Conservation (phyloP, 768 basidiomycete species). For the Boletus vermiculosoides region DNA sequence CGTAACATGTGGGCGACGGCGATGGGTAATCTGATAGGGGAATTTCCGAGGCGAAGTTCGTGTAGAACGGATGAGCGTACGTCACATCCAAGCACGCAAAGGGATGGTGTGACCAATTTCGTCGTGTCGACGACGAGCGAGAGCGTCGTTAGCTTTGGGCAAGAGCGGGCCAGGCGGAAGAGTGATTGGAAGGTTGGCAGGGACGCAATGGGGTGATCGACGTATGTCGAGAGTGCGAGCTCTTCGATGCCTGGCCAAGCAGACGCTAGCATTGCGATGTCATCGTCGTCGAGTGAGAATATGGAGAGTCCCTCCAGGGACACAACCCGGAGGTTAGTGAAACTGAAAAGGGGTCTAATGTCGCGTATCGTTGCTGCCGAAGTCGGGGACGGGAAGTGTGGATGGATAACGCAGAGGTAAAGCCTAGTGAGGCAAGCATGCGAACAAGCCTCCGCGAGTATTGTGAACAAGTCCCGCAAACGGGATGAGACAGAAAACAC, state of each 20-base stretch:
- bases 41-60: constrained; percentile 23
- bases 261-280: constrained; percentile 13
- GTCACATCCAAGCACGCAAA: background rate
- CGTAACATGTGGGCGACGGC: constrained; percentile 11
- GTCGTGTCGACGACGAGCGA: constrained; percentile 27
- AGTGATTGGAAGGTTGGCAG: constrained; percentile 24
- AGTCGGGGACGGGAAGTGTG: constrained; percentile 3
- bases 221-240: constrained; percentile 20
- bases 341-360: constrained; percentile 13
- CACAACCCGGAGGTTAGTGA: constrained; percentile 12
- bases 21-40: constrained; percentile 11
- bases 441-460: constrained; percentile 14
- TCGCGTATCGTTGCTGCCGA: constrained; percentile 7
- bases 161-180: constrained; percentile 8
- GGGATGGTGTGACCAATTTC: background rate
- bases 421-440: constrained; percentile 8
- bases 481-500: constrained; percentile 1
- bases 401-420: constrained; percentile 16
- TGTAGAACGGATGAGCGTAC: constrained; percentile 2
- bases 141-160: constrained; percentile 14
- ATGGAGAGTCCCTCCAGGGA: constrained; percentile 18
- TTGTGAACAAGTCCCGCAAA: constrained; percentile 12
- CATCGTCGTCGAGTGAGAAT: constrained; percentile 15
- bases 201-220: constrained; percentile 9
- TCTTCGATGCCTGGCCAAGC: constrained; percentile 24